phyloP scores from a whole-genome alignment of 2,329 filamentous ascomycete species.

The Diaporthe destruens region DNA sequence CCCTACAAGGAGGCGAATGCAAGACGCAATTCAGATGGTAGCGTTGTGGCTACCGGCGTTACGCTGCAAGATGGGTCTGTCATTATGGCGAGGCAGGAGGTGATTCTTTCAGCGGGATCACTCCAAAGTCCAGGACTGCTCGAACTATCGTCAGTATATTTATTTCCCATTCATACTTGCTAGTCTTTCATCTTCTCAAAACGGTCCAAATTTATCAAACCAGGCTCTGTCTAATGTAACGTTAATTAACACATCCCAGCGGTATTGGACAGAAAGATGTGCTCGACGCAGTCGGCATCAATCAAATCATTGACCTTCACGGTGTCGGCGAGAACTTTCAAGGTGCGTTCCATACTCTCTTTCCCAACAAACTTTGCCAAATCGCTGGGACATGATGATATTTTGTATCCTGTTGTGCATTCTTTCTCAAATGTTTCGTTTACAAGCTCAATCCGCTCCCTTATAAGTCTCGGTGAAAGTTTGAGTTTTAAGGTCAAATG shows the following conservation, averaged over 20 bases:
- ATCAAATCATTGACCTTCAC: slow-evolving; percentile 56
- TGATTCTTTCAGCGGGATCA: slow-evolving; percentile 59
- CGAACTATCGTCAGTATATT: slow-evolving; percentile 47
- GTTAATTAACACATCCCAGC: neutral
- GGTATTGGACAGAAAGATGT: slow-evolving; percentile 56
- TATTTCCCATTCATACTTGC: neutral
- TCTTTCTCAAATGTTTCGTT: neutral
- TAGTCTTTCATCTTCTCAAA: neutral
- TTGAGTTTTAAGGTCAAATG: no score
- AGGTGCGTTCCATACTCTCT: slow-evolving; percentile 52
- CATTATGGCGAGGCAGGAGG: slow-evolving; percentile 54
- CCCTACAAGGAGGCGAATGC: slow-evolving; percentile 29
- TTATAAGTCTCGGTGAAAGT: no score
- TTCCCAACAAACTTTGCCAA: neutral
- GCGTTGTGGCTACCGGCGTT: slow-evolving; percentile 44
- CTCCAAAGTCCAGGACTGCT: slow-evolving; percentile 55
- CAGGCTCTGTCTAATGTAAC: neutral
- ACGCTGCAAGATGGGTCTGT: slow-evolving; percentile 46
- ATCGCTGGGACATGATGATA: neutral
- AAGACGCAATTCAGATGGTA: slow-evolving; percentile 36
- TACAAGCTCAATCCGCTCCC: no score
- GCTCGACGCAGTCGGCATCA: slow-evolving; percentile 57
- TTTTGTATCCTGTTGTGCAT: no score
- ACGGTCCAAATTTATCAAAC: neutral
- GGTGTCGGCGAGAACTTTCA: slow-evolving; percentile 64